Conservation (phyloP, 805 yeast species). For the Pichia membranifaciens region DNA sequence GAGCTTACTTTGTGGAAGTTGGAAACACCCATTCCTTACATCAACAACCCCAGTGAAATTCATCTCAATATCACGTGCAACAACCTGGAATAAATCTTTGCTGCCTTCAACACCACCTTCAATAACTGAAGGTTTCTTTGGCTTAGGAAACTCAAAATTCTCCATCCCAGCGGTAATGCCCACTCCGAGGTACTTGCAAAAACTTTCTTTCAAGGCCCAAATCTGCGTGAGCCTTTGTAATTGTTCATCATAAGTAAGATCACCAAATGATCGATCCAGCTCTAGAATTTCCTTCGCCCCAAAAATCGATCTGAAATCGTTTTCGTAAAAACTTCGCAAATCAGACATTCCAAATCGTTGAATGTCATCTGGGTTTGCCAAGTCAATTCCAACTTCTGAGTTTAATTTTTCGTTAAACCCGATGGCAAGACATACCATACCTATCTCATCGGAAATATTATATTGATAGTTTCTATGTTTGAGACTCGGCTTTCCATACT, state of each 20-base stretch:
- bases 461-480: conserved; percentile 33
- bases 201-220: conserved; percentile 81
- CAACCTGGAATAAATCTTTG: not conserved
- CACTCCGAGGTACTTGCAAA: conserved; percentile 57
- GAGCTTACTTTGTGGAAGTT: conserved; percentile 5
- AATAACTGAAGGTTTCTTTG: conserved; percentile 23
- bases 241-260: conserved; percentile 9
- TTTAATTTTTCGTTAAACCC: conserved; percentile 19
- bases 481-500: conserved; percentile 55
- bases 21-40: conserved; percentile 8
- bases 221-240: conserved; percentile 41
- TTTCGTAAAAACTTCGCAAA: conserved; percentile 20
- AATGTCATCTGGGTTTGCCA: conserved; percentile 35
- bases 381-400: conserved; percentile 40
- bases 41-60: not conserved
- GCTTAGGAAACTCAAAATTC: conserved; percentile 20
- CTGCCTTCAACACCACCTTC: conserved; percentile 10
- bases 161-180: conserved; percentile 40
- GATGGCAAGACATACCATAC: conserved; percentile 41
- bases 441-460: conserved; percentile 57
- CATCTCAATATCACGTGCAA: not conserved
- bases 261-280: conserved; percentile 20
- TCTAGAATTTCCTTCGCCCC: conserved; percentile 22
- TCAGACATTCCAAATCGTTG: conserved; percentile 16
- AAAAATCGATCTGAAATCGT: conserved; percentile 28